Evolutionary conservation across 179 eudicot genomes (phyloP), one percentile per base, ranked within the genome.

Genomic region (Carnegiea gigantea): DNA sequence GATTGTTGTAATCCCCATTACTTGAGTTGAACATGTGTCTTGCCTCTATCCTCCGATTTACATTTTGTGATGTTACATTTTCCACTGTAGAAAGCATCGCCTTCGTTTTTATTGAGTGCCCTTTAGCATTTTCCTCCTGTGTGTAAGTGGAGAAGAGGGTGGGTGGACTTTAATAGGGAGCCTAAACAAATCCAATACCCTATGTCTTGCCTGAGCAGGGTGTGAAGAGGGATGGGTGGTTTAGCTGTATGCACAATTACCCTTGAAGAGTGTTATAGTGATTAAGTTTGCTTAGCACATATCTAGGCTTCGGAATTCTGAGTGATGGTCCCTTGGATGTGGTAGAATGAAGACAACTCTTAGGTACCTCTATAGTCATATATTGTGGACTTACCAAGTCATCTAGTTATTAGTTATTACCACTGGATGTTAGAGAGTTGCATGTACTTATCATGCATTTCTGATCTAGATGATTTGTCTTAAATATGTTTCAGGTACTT

Each of bases 401-500:
- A 14, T 65, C 71, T 65, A 12, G 71, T 38, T 26, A 26, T 28
- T 65, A 12, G 71, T 38, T 26, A 26, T 28, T 17, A 17, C 43
- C 33, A n/a, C 33, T 70, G 21, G 71, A 77, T 46, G 28, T 64
- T 36, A 40, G 9, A 18, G 44, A 74, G 15, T 30, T 49, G 67
- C 4, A 14, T 48, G 26, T 62, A 46, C 26, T n/a, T 67, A 38
- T 24, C 17, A 43, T 23, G 36, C 44, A 5, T 83, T 65, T 20
- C 21, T 74, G 80, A 40, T 75, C 40, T 68, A 40, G 74, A 80
- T 80, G 77, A 36, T n/a, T 79, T 43, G 43, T 79, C 17, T 48
- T 18, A 11, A n/a, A 76, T 30, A 13, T 76, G 82, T 83, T 77
- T 36, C 83, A 90, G 91, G 87, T 76, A 48, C 62, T 49, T 53